Percentiles rank a stretch among this genome's conserved stretches.
Conservation (phyloP, 2,329 filamentous ascomycete species). For the Botrytis byssoidea region DNA sequence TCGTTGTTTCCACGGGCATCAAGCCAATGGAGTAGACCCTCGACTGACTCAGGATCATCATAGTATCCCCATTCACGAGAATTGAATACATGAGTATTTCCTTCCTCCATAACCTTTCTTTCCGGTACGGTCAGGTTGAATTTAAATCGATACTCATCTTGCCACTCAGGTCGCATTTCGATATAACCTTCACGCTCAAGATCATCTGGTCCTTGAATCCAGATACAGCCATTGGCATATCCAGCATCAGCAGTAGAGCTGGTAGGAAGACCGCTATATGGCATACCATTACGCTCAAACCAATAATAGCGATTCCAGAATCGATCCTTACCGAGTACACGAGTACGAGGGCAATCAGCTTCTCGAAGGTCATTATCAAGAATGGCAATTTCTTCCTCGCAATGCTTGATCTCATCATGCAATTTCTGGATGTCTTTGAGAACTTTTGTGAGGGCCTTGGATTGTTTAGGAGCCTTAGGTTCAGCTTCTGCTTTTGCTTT, state of each 20-base stretch:
- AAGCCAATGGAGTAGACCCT: constrained; percentile 81
- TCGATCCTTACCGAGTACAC: constrained; percentile 86
- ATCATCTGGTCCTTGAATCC: constrained; percentile 93
- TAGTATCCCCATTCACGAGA: constrained; percentile 90
- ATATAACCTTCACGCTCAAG: constrained; percentile 85
- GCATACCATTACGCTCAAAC: constrained; percentile 99
- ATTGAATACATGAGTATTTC: constrained; percentile 70
- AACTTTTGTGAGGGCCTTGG: constrained; percentile 85
- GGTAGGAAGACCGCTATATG: constrained; percentile 80
- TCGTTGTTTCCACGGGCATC: constrained; percentile 86
- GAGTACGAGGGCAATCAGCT: constrained; percentile 87
- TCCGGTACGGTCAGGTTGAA: constrained; percentile 83
- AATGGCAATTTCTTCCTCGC: constrained; percentile 79
- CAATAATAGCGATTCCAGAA: constrained; percentile 99
- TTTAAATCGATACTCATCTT: constrained; percentile 71
- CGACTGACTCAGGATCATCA: constrained; percentile 74
- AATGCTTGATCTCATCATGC: constrained; percentile 73
- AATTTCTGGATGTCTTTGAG: constrained; percentile 87
- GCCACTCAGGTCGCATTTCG: constrained; percentile 67
- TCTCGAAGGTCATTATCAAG: constrained; percentile 92
- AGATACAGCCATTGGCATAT: constrained; percentile 92
- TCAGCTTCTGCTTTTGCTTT: constrained; percentile 58
- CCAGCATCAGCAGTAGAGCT: constrained; percentile 84
- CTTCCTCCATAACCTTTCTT: constrained; percentile 84
- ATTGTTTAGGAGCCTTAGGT: constrained; percentile 67